A percentile compares a stretch with the other conserved stretches of the same genome.
These are phyloP conservation scores for Hanseniaspora sp. DNA, from an alignment of 1,139 yeast species.

Conservation along the genomic window DNA sequence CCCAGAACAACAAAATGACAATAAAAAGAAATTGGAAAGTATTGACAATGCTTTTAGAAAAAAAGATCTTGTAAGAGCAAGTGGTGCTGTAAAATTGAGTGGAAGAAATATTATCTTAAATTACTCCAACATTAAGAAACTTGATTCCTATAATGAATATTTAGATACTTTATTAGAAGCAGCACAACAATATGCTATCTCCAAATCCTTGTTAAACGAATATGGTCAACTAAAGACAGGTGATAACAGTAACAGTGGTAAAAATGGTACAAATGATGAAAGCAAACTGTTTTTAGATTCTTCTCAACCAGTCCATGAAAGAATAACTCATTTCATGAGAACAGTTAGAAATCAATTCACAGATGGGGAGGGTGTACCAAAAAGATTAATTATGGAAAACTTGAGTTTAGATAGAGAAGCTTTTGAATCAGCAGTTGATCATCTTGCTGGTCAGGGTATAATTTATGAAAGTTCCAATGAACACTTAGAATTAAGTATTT, in stretches of 20 bases:
- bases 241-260: background rate
- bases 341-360: slow-evolving; percentile 40
- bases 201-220: slow-evolving; percentile 24
- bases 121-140: slow-evolving; percentile 48
- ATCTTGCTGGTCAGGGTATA: slow-evolving; percentile 51
- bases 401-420: slow-evolving; percentile 41
- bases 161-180: slow-evolving; percentile 69
- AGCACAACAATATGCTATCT: slow-evolving; percentile 48
- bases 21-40: slow-evolving; percentile 25
- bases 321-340: slow-evolving; percentile 35
- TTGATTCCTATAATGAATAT: slow-evolving; percentile 64
- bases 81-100: slow-evolving; percentile 48
- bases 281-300: slow-evolving; percentile 18
- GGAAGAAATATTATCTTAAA: slow-evolving; percentile 56
- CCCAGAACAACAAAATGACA: slow-evolving; percentile 13
- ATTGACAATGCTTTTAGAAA: slow-evolving; percentile 47
- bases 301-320: slow-evolving; percentile 23
- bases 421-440: slow-evolving; percentile 40
- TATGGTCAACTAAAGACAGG: slow-evolving; percentile 10
- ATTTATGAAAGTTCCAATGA: slow-evolving; percentile 31
- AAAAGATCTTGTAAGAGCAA: slow-evolving; percentile 43
- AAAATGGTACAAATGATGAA: slow-evolving; percentile 15
- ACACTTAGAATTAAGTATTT: background rate
- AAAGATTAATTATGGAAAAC: slow-evolving; percentile 47
- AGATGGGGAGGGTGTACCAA: slow-evolving; percentile 67